phyloP scores from a whole-genome alignment of 805 yeast species.

The Nakazawaea populi region DNA sequence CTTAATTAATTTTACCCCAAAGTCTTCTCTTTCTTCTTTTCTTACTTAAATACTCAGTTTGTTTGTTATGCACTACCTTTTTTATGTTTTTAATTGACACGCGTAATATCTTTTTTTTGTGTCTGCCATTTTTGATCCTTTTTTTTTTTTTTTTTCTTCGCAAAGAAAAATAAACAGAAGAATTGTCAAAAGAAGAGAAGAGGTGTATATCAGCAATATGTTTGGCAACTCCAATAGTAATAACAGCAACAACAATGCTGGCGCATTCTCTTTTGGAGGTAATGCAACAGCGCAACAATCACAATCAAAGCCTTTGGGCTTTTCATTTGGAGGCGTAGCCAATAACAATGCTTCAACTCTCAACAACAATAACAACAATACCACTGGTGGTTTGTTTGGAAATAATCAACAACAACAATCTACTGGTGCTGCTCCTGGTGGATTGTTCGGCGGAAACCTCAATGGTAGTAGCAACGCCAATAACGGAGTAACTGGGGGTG shows the following conservation, averaged over 20 bases:
- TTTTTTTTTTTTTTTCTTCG: no score
- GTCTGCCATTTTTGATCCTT: no score
- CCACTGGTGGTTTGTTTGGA: neutral
- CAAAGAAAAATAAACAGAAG: no score
- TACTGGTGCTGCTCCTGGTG: neutral
- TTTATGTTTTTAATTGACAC: no score
- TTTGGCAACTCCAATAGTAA: neutral
- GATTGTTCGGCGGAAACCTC: neutral
- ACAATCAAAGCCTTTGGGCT: neutral
- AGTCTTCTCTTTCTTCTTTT: neutral
- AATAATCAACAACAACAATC: neutral
- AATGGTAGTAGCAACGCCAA: neutral
- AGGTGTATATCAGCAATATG: neutral
- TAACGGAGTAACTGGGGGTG: neutral
- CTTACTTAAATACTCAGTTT: no score
- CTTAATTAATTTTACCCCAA: no score
- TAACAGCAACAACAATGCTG: neutral
- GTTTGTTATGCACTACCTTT: no score
- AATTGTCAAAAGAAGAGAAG: no score
- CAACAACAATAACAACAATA: slow-evolving; percentile 6
- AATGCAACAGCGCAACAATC: neutral
- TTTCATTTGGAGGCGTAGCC: slow-evolving; percentile 4
- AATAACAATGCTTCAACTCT: neutral
- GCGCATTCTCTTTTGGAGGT: slow-evolving; percentile 1
- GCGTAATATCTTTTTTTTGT: no score